Percentiles rank a stretch among this genome's conserved stretches.
Conservation (phyloP, 352 stramenopile genomes). For the Paralagenidium karlingii region DNA sequence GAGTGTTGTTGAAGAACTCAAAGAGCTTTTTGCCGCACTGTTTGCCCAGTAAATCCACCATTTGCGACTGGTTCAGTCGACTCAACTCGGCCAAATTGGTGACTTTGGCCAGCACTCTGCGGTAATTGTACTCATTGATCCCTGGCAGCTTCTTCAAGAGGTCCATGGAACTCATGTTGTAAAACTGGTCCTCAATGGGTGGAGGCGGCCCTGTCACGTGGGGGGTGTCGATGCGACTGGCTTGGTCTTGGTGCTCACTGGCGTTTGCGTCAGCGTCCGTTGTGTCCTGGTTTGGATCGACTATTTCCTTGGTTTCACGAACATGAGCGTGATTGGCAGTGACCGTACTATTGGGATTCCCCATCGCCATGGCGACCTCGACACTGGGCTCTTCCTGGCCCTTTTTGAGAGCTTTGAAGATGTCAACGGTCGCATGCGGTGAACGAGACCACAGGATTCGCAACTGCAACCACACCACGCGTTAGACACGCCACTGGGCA, state of each 20-base stretch:
- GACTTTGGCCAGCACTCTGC: slow-evolving; percentile 56
- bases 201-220: slow-evolving; percentile 15
- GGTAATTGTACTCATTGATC: slow-evolving; percentile 91
- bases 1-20: slow-evolving; percentile 61
- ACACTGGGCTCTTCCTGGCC: slow-evolving; percentile 80
- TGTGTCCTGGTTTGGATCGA: slow-evolving; percentile 4
- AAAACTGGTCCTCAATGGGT: slow-evolving; percentile 32
- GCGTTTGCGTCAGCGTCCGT: slow-evolving; percentile 7
- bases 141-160: slow-evolving; percentile 93
- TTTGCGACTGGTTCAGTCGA: slow-evolving; percentile 34
- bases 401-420: slow-evolving; percentile 75
- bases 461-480: too few species aligned
- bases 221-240: slow-evolving; percentile 31
- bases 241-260: slow-evolving; percentile 33
- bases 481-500: too few species aligned
- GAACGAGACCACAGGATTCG: slow-evolving; percentile 92
- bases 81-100: slow-evolving; percentile 69
- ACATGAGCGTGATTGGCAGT: not conserved
- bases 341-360: slow-evolving; percentile 19
- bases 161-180: slow-evolving; percentile 87
- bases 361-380: slow-evolving; percentile 45
- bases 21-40: slow-evolving; percentile 63
- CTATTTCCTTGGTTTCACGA: not conserved
- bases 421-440: slow-evolving; percentile 80
- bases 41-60: slow-evolving; percentile 61